Base-by-base conservation (phyloP, 1,284 basidiomycete genomes). In the Xerocomus cyaneibrunnescens region DNA sequence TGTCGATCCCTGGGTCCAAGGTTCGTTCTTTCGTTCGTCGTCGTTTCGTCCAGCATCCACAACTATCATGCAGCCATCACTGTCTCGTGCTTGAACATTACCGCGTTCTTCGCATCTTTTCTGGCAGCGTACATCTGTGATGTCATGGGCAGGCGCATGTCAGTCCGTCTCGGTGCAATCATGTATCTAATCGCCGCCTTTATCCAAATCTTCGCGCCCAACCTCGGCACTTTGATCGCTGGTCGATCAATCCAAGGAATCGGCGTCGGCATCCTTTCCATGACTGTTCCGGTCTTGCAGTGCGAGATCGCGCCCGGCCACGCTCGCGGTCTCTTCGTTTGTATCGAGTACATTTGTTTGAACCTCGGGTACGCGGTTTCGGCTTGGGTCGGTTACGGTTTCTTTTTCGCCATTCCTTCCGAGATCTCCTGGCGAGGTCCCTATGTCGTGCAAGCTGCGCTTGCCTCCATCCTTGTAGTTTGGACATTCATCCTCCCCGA, bases 391-490 rank as follows among this genome's bases (percentile, higher is more conserved):
- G 79, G 77, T 14, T 80, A 76, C 54, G 76, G 62, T 9, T 80
- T 80, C 66, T 80, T 78, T 62, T 75, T 76, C 41, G 63, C 68
- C 30, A 73, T 75, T 52, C 74, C 76, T n/a, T 73, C 68, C 8
- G 76, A 79, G 59, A 72, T 77, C 45, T 73, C 79, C 16, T 81
- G 78, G 80, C 68, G 75, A 37, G 79, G 79, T n/a, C 77, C 78
- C 3, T 81, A 78, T 55, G 72, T 77, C 53, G 61, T 82, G 16
- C 77, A 80, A 61, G 76, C 75, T 10, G 67, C 61, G 21, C 67
- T 80, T 36, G 74, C 77, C 2, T 40, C 67, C 16, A 55, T 81
- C 40, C 70, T 82, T n/a, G 62, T 75, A 40, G 54, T 62, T 21
- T 75, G 74, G 74, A 73, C 75, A 0, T 74, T 79, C 60, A 65